Evolutionary conservation across 169 alveolate genomes (phyloP).

Genomic region (Cryptosporidium sp.): DNA sequence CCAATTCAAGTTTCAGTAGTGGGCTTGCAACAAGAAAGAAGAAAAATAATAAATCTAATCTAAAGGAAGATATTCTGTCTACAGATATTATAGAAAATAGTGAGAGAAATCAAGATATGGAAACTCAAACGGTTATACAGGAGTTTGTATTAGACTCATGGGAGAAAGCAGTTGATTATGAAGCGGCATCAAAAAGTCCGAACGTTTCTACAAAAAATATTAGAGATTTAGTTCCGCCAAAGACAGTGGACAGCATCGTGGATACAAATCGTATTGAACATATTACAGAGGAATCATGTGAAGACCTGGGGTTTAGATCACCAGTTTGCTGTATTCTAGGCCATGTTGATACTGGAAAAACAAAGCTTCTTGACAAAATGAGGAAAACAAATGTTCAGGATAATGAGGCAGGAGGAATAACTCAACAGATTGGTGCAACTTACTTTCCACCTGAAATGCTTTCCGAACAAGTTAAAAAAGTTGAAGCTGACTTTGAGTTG

Average conservation of each 20-base stretch:
- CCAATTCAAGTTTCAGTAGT: not conserved
- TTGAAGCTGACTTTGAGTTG: conserved; percentile 79
- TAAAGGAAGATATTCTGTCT: conserved; percentile 68
- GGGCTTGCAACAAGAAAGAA: conserved; percentile 50
- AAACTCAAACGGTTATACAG: conserved; percentile 11
- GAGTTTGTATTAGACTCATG: conserved; percentile 77
- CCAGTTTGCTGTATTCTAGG: conserved; percentile 98
- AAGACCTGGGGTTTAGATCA: conserved; percentile 88
- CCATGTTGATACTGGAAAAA: conserved; percentile 99
- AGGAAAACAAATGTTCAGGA: conserved; percentile 98
- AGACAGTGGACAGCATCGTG: not conserved
- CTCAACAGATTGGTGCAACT: conserved; percentile 99
- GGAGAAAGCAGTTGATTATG: conserved; percentile 70
- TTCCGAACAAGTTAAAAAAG: conserved; percentile 88
- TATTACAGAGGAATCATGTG: conserved; percentile 48
- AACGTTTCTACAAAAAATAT: conserved; percentile 13
- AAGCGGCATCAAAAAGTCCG: not conserved
- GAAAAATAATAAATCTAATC: conserved; percentile 55
- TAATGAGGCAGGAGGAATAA: conserved; percentile 99
- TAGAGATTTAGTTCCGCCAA: conserved; percentile 70
- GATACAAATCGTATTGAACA: conserved; percentile 16
- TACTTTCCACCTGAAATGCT: conserved; percentile 97
- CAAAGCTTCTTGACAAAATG: conserved; percentile 98
- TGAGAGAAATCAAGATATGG: conserved; percentile 65
- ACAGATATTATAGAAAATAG: conserved; percentile 32